Base-by-base conservation (phyloP, 495 filamentous ascomycete species). In the Cairneyella variabilis region DNA sequence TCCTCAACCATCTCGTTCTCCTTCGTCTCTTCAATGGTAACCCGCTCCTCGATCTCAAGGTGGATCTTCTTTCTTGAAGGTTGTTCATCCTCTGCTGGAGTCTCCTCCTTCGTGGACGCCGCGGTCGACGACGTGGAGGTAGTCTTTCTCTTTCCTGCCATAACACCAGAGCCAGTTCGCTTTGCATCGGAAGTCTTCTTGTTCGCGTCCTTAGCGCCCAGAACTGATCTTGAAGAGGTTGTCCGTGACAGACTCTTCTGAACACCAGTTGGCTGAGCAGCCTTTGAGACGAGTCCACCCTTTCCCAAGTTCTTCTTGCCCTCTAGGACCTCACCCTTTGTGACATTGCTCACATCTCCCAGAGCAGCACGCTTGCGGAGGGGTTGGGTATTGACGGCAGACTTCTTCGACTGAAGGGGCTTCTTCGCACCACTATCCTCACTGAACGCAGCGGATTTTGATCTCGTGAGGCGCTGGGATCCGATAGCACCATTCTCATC, bases 311-410 rank as follows among this genome's bases (percentile, higher is more conserved):
- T 67, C 74, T 95, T 96, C 80, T 95, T 92, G 25, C 72, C 79
- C 21, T 90, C 88, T 4, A 66, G 73, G 34, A 56, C 71, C 12
- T 91, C 89, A 20, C 69, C 74, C 71, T 96, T 96, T 51, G 80
- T 80, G 46, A 96, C 88, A 74, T 98, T 98, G 79, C 91, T 97
- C 54, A 96, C 85, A 76, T 98, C 92, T 22, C 89, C 90, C 17
- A 98, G 79, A 26, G 87, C 90, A 61, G 85, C 75, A 61, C 89
- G 87, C 66, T 83, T 85, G 64, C 84, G 77, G 11, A 64, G 64
- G 23, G 71, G 69, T 38, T 73, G 63, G 60, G 77, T 73, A 39
- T 83, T 80, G 50, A 79, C 66, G 11, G 74, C 66, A 2, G 83
- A 73, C 67, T 87, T 90, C 76, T 95, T 96, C 21, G 83, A 78